phyloP scores from a whole-genome alignment of 2,329 filamentous ascomycete genomes.

The Stagonosporopsis chrysanthemi region DNA sequence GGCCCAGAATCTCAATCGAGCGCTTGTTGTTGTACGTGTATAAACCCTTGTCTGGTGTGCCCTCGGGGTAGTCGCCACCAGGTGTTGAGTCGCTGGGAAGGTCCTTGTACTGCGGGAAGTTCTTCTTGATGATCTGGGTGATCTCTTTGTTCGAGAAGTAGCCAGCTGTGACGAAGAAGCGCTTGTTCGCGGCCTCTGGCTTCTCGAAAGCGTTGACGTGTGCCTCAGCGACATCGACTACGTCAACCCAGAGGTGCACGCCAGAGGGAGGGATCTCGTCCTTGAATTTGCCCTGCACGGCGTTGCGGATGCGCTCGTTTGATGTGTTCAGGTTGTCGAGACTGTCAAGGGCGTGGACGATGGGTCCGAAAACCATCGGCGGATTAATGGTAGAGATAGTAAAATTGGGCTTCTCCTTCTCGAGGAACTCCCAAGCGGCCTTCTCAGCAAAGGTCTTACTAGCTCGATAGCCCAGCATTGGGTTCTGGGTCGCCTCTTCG shows the following conservation, averaged over 20 bases:
- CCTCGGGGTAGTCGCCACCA: conserved; percentile 56
- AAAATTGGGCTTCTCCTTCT: conserved; percentile 61
- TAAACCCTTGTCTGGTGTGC: conserved; percentile 51
- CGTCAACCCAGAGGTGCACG: conserved; percentile 59
- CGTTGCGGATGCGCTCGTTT: conserved; percentile 70
- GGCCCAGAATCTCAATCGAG: conserved; percentile 63
- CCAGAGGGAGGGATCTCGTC: conserved; percentile 65
- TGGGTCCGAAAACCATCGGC: conserved; percentile 59
- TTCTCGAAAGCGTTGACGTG: conserved; percentile 68
- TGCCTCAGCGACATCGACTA: conserved; percentile 65
- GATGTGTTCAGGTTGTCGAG: conserved; percentile 75
- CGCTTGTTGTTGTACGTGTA: conserved; percentile 63
- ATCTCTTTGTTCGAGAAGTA: conserved; percentile 69
- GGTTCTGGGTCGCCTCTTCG: conserved; percentile 57
- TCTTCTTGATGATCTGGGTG: conserved; percentile 62
- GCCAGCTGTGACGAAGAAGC: conserved; percentile 68
- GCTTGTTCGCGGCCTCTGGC: conserved; percentile 64
- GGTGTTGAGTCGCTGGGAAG: conserved; percentile 55
- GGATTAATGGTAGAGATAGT: conserved; percentile 59
- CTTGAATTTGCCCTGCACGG: conserved; percentile 69
- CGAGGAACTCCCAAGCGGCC: conserved; percentile 62
- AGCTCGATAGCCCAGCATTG: conserved; percentile 57
- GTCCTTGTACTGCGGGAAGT: conserved; percentile 62
- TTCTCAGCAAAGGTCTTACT: conserved; percentile 70
- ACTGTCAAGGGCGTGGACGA: conserved; percentile 66